Evolutionary conservation across 2,329 filamentous ascomycete genomes (phyloP).

Genomic region (Orbilia ellipsospora): DNA sequence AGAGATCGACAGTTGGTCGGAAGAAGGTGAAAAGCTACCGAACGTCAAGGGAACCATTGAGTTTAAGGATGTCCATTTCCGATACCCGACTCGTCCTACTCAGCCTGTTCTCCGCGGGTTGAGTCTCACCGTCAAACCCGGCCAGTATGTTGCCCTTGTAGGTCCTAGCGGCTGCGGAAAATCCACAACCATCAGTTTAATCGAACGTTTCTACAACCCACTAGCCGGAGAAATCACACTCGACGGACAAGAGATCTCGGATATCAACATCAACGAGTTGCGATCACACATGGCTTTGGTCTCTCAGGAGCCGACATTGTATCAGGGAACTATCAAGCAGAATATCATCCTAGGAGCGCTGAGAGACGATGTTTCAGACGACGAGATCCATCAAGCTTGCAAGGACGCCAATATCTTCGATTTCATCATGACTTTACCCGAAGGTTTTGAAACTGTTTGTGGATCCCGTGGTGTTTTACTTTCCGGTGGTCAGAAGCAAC

Average conservation of each 20-base stretch:
- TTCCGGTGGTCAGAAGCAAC: slow-evolving; percentile 93
- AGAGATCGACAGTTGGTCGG: slow-evolving; percentile 82
- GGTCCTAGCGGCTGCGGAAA: slow-evolving; percentile 96
- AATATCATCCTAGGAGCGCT: slow-evolving; percentile 86
- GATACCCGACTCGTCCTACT: slow-evolving; percentile 89
- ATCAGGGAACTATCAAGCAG: slow-evolving; percentile 89
- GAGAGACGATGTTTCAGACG: slow-evolving; percentile 75
- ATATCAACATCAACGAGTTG: slow-evolving; percentile 86
- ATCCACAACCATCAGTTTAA: slow-evolving; percentile 85
- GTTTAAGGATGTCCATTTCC: slow-evolving; percentile 92
- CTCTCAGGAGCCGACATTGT: slow-evolving; percentile 92
- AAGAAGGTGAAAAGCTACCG: slow-evolving; percentile 71
- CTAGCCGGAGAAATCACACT: slow-evolving; percentile 81
- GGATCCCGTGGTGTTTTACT: slow-evolving; percentile 87
- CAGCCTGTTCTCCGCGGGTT: slow-evolving; percentile 91
- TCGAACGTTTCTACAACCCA: slow-evolving; percentile 95
- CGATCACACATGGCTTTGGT: slow-evolving; percentile 86
- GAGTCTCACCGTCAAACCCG: slow-evolving; percentile 77
- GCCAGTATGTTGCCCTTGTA: slow-evolving; percentile 87
- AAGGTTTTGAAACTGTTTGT: slow-evolving; percentile 85
- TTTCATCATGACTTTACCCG: slow-evolving; percentile 73
- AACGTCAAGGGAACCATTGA: slow-evolving; percentile 82
- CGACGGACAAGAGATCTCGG: slow-evolving; percentile 83
- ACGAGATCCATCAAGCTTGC: slow-evolving; percentile 79
- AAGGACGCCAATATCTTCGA: slow-evolving; percentile 92